phyloP scores from a whole-genome alignment of 2,329 filamentous ascomycete species.

The Leptosphaerulina australis region DNA sequence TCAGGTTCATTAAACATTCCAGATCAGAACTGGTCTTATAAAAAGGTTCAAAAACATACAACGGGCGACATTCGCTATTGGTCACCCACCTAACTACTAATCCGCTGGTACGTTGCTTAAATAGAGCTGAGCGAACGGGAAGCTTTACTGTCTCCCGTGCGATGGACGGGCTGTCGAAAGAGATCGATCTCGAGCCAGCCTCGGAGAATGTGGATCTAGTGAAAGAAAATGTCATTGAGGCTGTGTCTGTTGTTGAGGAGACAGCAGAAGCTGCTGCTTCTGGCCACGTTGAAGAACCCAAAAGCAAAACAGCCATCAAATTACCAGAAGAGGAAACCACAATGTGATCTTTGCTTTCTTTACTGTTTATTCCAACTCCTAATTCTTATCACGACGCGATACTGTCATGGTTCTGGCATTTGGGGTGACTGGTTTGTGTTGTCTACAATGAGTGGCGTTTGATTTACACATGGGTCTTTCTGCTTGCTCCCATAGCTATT shows the following conservation, averaged over 20 bases:
- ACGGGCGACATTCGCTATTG: too few species aligned
- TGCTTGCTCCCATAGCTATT: constrained; percentile 4
- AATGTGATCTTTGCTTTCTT: neutral
- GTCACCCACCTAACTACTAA: too few species aligned
- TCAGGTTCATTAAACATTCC: too few species aligned
- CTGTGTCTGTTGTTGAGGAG: neutral
- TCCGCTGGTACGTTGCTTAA: too few species aligned
- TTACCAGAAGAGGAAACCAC: neutral
- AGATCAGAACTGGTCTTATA: too few species aligned
- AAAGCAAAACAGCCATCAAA: neutral
- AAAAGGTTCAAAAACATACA: too few species aligned
- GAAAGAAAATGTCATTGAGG: neutral
- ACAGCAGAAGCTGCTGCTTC: neutral
- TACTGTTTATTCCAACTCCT: constrained; percentile 7
- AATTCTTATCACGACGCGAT: constrained; percentile 7
- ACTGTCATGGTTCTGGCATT: constrained; percentile 5
- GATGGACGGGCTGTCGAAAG: constrained; percentile 46
- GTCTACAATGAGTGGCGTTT: constrained; percentile 5
- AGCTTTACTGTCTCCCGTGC: too few species aligned
- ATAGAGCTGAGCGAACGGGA: too few species aligned
- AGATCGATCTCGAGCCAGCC: constrained; percentile 16
- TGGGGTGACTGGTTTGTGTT: neutral
- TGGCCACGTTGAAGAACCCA: neutral
- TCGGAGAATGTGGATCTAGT: constrained; percentile 7
- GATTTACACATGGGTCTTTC: constrained; percentile 3